Base-by-base conservation (phyloP, 495 filamentous ascomycete genomes). In the Aspergillus sparsus region DNA sequence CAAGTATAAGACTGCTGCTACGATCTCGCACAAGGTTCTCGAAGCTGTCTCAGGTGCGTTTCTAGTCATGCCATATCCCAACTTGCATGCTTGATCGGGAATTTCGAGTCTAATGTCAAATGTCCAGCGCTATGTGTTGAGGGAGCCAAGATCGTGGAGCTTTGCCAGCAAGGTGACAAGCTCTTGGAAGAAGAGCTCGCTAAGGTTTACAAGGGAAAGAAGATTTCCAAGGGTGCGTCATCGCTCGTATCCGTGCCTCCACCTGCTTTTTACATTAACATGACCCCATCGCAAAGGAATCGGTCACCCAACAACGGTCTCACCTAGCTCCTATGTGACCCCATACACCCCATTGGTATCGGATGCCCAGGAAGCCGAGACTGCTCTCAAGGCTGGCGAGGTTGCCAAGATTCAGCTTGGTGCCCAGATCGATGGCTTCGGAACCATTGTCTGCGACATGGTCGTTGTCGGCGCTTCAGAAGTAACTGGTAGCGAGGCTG, bases 131-230 rank as follows among this genome's bases (percentile, higher is more conserved):
- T 80, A 78, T 94, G 91, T 67, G 72, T 87, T 50, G 89, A 94
- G 63, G 94, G 91, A 67, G 87, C 85, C 75, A 97, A 94, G 79
- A 91, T 98, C 60, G 82, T 97, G 55, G 86, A 88, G 66, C 82
- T 98, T 74, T 98, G 94, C 81, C 87, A 97, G 80, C 85, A 91
- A 76, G 94, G 94, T 69, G 94, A 98, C 82, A 87, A 91, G 82
- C 83, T 98, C 51, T 84, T 98, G 61, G 92, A 93, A 31, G 94
- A 96, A 68, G 94, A 98, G 71, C 82, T 95, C 56, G 74, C 85
- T 63, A 98, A 98, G 80, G 93, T 98, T 65, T 98, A 94, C 83
- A 93, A 96, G 75, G 93, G 92, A 76, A 98, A 97, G 82, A 97
- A 96, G 80, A 89, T 97, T 63, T 63, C 77, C 65, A 98, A 98